Evolutionary conservation across 2,329 filamentous ascomycete species (phyloP), one percentile per base, ranked within the genome.

Genomic region (Talaromyces sp.): DNA sequence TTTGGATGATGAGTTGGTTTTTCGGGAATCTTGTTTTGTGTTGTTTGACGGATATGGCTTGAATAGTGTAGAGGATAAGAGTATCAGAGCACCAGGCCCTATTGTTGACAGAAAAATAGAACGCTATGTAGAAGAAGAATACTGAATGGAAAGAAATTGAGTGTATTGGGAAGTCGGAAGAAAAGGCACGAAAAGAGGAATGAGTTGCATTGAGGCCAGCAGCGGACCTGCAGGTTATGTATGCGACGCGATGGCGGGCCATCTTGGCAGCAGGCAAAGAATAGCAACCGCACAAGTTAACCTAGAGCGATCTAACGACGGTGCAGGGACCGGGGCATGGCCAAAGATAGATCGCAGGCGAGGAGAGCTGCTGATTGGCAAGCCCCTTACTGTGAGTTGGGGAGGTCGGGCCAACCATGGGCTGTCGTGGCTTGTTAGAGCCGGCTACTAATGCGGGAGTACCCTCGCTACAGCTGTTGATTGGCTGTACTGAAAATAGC

Each of bases 141-240:
- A 31, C 21, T 43, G 24, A 54, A 61, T 57, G 50, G 59, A 58
- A 58, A 61, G 59, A 58, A 61, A 61, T 54, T 57, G 58, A 14
- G 43, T 46, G n/a, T 14, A 27, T 38, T 48, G 48, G 59, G 21
- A 32, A 5, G 26, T 48, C 26, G 59, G 50, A 57, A 46, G 19
- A 32, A 12, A 41, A 17, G 38, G 58, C 5, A 26, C 48, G 21
- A 35, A 21, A 60, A 50, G 51, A 60, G 14, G 46, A 41, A 58
- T 17, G 19, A 24, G n/a, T 24, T 24, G 19, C 48, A 52, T 17
- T 17, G 26, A 26, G 14, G 27, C 48, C 24, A 27, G 48, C 27
- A 52, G 48, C 24, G 12, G 48, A 29, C 48, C 6, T 52, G 48
- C 24, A 52, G 48, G 8, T 52, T 52, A 52, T 52, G 48, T 52